phyloP scores from a whole-genome alignment of 2,329 filamentous ascomycete genomes.

The Aspergillus luchuensis region DNA sequence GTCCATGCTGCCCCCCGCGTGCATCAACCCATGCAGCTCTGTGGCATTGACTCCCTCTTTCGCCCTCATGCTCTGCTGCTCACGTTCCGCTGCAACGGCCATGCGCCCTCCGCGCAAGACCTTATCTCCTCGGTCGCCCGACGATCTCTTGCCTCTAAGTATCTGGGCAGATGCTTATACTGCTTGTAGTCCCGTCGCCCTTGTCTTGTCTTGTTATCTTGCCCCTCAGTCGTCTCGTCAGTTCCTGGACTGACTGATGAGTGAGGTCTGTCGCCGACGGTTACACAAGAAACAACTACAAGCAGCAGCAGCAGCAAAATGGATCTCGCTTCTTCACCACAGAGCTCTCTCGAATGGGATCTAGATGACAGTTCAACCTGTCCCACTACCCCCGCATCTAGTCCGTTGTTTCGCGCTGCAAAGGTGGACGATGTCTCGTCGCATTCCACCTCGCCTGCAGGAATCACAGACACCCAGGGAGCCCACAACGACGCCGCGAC shows the following conservation, averaged over 20 bases:
- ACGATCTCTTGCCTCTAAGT: not conserved
- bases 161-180: not conserved
- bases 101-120: not conserved
- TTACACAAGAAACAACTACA: not conserved
- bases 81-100: not conserved
- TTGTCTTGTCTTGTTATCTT: not conserved
- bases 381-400: constrained; percentile 32
- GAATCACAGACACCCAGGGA: not conserved
- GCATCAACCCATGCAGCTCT: constrained; percentile 11
- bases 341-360: constrained; percentile 21
- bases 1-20: constrained; percentile 11
- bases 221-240: not conserved
- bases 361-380: constrained; percentile 26
- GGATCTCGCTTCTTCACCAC: constrained; percentile 27
- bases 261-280: not conserved
- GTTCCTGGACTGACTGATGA: not conserved
- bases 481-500: not conserved
- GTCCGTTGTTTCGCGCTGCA: constrained; percentile 29
- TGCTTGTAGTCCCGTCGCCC: not conserved
- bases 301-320: constrained; percentile 11
- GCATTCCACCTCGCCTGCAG: not conserved
- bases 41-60: constrained; percentile 1
- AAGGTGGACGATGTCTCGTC: constrained; percentile 21
- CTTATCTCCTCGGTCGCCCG: not conserved
- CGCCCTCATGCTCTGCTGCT: not conserved